Conservation (phyloP, 2,329 filamentous ascomycete genomes). For the Ceratocystis harringtonii region DNA sequence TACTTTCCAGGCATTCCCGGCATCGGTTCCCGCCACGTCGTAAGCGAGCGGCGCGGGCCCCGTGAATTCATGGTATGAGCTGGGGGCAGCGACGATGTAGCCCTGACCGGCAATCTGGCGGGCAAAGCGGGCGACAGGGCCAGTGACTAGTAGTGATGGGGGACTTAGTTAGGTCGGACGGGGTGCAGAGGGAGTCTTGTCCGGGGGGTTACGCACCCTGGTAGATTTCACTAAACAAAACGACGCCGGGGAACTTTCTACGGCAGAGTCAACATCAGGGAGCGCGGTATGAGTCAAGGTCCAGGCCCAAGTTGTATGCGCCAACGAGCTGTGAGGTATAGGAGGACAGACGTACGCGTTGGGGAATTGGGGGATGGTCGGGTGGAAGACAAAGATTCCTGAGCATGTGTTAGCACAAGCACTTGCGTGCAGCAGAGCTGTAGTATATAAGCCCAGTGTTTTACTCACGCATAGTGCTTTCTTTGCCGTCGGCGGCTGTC, state of each 20-base stretch:
- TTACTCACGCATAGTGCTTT: constrained; percentile 37
- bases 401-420: constrained; percentile 10
- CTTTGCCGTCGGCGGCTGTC: constrained; percentile 37
- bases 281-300: no score
- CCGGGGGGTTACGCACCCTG: constrained; percentile 47
- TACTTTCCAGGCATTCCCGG: constrained; percentile 76
- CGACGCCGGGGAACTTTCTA: constrained; percentile 65
- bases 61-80: constrained; percentile 86
- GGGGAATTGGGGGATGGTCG: constrained; percentile 68
- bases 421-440: not conserved
- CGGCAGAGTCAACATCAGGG: no score
- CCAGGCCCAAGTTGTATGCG: no score
- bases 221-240: constrained; percentile 88
- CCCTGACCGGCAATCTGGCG: constrained; percentile 84
- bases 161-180: not conserved
- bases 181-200: not conserved
- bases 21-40: constrained; percentile 73
- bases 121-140: constrained; percentile 76
- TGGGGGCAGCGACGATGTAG: constrained; percentile 83
- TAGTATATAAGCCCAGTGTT: not conserved
- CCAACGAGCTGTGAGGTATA: no score
- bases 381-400: constrained; percentile 87
- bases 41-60: constrained; percentile 73
- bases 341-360: constrained; percentile 47
- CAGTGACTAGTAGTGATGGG: constrained; percentile 49